Percentiles rank a stretch among this genome's conserved stretches.
Evolutionary conservation across 1,139 yeast species (phyloP).

Genomic region (Kodamaea sp.): DNA sequence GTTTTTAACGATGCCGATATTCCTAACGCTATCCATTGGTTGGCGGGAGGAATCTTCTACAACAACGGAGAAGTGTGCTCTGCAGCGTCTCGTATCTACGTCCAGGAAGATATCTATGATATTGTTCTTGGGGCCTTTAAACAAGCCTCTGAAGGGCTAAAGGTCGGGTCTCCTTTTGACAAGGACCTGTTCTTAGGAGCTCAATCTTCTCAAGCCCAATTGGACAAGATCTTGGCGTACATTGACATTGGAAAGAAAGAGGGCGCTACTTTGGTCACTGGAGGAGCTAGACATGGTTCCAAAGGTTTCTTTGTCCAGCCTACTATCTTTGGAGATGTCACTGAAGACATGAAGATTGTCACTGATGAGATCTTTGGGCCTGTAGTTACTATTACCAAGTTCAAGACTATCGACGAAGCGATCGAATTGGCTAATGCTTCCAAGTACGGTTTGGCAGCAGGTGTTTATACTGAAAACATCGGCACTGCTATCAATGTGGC

Average conservation of each 20-base stretch:
- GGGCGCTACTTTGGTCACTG: slow-evolving; percentile 75
- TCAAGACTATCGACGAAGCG: slow-evolving; percentile 71
- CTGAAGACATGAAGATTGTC: slow-evolving; percentile 65
- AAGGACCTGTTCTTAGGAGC: slow-evolving; percentile 79
- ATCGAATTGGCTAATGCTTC: slow-evolving; percentile 70
- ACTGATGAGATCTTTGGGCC: slow-evolving; percentile 90
- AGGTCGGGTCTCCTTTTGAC: slow-evolving; percentile 79
- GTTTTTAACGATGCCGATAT: slow-evolving; percentile 33
- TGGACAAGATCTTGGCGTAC: slow-evolving; percentile 71
- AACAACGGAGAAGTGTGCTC: slow-evolving; percentile 90
- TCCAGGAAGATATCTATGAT: slow-evolving; percentile 77
- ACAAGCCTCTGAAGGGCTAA: slow-evolving; percentile 54
- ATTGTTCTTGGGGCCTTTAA: slow-evolving; percentile 61
- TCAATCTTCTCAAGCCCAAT: slow-evolving; percentile 74
- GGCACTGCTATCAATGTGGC: slow-evolving; percentile 53
- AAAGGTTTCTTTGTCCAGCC: slow-evolving; percentile 82
- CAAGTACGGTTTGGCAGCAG: slow-evolving; percentile 83
- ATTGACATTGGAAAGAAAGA: slow-evolving; percentile 72
- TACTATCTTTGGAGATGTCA: slow-evolving; percentile 74
- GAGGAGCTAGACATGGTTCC: slow-evolving; percentile 68
- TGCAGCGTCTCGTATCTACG: slow-evolving; percentile 81
- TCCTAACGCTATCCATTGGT: slow-evolving; percentile 54
- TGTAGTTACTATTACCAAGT: slow-evolving; percentile 73
- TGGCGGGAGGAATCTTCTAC: slow-evolving; percentile 66
- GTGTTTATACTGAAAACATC: slow-evolving; percentile 68